Evolutionary conservation across 495 filamentous ascomycete genomes (phyloP), one percentile per base, ranked within the genome.

Genomic region (Aspergillus nidulans): DNA sequence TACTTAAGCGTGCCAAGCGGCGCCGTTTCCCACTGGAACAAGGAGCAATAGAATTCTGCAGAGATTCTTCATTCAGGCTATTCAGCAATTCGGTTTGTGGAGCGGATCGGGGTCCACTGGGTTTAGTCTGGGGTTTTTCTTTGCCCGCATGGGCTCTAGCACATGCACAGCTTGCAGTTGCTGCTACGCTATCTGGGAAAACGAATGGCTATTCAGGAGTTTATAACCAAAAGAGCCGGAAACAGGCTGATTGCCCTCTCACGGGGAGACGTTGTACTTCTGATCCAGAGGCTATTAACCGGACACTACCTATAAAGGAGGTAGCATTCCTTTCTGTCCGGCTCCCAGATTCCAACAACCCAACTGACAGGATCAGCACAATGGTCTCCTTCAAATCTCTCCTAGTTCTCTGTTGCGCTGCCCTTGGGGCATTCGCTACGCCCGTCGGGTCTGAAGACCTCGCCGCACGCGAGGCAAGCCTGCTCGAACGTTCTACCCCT

Each of bases 401-500:
- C 43, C 15, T 46, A 4, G 1, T 46, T 30, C 1, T 6, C 10
- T 16, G 4, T 24, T 26, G 6, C 13, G 23, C 24, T 15, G 23
- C 24, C 10, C 21, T 25, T 15, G 19, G 21, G 5, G 43, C n/a
- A 12, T 6, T 46, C 24, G 23, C 43, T 25, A n/a, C 24, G 8
- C 43, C 43, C 10, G 19, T 19, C 5, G 3, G 1, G 10, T 4
- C 39, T 6, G 43, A 25, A 16, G 43, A 46, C 23, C 43, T 46
- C 23, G 2, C 23, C 43, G 15, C 21, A 12, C 43, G 43, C 52
- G 10, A 21, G 15, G 19, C 18, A 23, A 43, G 19, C 19, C 42
- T 45, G 1, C 6, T 45, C 42, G 18, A 66, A 60, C 56, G 69
- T 69, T 12, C 69, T 69, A 71, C 69, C 36, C 62, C 69, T 38